Conservation (phyloP, 2,329 filamentous ascomycete species). For the Hymenoscyphus albidus region DNA sequence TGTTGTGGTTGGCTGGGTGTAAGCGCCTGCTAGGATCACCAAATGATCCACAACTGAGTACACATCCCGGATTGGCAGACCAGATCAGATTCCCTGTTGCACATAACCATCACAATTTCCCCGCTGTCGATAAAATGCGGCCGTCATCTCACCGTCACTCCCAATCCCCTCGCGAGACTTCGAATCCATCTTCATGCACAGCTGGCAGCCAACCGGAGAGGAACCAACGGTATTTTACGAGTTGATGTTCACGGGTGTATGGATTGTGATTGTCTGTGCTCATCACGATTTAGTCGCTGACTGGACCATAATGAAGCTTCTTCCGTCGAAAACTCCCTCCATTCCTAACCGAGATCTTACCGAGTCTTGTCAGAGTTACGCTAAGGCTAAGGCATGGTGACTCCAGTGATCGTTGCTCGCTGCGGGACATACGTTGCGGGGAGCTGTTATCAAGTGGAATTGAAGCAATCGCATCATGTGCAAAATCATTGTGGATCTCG, state of each 20-base stretch:
- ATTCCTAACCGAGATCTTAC: background rate
- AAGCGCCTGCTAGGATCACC: background rate
- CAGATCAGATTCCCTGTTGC: background rate
- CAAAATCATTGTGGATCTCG: background rate
- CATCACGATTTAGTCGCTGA: background rate
- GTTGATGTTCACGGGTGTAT: background rate
- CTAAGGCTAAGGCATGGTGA: background rate
- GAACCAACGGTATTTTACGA: background rate
- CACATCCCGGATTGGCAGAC: background rate
- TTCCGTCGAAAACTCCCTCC: background rate
- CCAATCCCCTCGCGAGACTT: background rate
- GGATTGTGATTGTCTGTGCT: background rate
- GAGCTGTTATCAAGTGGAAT: background rate
- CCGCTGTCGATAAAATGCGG: background rate
- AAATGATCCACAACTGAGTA: background rate
- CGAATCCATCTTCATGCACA: background rate
- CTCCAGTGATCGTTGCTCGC: constrained; percentile 2
- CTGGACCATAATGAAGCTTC: background rate
- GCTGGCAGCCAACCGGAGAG: background rate
- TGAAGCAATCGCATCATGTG: background rate
- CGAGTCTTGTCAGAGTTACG: background rate
- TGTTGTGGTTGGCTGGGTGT: background rate
- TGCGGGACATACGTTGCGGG: background rate
- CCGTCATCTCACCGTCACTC: constrained; percentile 5
- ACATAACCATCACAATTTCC: background rate